phyloP scores from a whole-genome alignment of 169 alveolate genomes.

The Cryptosporidium andersoni region DNA sequence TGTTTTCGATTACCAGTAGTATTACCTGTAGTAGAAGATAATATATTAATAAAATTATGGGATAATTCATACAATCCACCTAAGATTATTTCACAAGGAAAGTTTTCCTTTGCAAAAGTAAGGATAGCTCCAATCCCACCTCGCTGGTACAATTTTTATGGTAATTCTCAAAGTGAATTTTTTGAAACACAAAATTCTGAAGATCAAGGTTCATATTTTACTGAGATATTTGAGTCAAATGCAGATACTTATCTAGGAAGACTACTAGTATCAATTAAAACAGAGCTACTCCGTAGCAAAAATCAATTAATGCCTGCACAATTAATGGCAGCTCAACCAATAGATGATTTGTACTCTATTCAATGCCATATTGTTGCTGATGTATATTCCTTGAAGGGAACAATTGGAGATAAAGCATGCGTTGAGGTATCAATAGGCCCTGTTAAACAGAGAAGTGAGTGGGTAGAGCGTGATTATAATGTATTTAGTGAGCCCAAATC shows the following conservation, averaged over 20 bases:
- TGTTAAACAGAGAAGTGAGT: constrained; percentile 79
- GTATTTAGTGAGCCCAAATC: constrained; percentile 44
- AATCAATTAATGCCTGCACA: constrained; percentile 87
- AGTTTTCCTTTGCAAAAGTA: constrained; percentile 78
- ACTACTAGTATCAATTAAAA: constrained; percentile 85
- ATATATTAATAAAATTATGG: constrained; percentile 87
- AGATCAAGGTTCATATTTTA: constrained; percentile 43
- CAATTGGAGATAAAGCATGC: constrained; percentile 74
- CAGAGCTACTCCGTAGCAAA: constrained; percentile 81
- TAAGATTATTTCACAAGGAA: constrained; percentile 76
- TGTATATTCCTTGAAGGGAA: constrained; percentile 83
- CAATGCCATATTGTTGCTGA: constrained; percentile 85
- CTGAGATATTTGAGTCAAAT: constrained; percentile 60
- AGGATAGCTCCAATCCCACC: constrained; percentile 78
- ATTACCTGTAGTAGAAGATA: constrained; percentile 88
- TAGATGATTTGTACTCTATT: constrained; percentile 83
- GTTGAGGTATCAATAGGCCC: constrained; percentile 88
- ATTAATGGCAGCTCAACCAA: constrained; percentile 82
- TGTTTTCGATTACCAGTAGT: constrained; percentile 89
- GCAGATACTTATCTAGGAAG: constrained; percentile 85
- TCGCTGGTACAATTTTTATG: constrained; percentile 90
- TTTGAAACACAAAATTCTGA: constrained; percentile 69
- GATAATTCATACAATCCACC: constrained; percentile 76
- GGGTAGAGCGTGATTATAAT: constrained; percentile 69
- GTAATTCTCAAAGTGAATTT: constrained; percentile 77